Evolutionary conservation across 2,329 filamentous ascomycete species (phyloP), one percentile per base, ranked within the genome.

Genomic region (Hypomyces perniciosus): DNA sequence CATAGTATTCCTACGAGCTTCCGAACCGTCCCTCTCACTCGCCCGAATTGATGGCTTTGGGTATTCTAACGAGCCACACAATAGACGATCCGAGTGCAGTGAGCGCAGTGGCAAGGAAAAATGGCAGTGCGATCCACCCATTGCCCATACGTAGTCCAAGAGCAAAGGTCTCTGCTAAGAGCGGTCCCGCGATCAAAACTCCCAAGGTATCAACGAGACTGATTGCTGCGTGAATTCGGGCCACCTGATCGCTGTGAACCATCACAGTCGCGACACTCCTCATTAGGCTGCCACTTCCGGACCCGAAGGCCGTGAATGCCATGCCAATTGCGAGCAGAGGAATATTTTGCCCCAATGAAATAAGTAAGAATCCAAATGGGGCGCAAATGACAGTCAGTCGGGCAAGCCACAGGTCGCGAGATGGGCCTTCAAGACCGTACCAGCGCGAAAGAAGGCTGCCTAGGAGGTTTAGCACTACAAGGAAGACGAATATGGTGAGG

Each of bases 371-470:
- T 20, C 46, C 46, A 13, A 43, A 6, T 4, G 46, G 46, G 12
- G n/a, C 13, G 30, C 13, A 26, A 12, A 40, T 12, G n/a, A 48
- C 38, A 4, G 46, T 48, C 4, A 48, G 29, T n/a, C 38, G n/a
- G 10, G 46, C 38, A 10, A 48, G 46, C 46, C 46, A 48, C 4
- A 48, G 46, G 30, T 48, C 46, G 29, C 46, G 46, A 41, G 46
- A n/a, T 26, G 27, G 46, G 13, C 28, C 40, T 30, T 41, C 37
- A 37, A 48, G 30, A 3, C 29, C 29, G 8, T 13, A 35, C 34
- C 33, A 33, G 4, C 30, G 12, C 12, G 26, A 12, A 3, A 48
- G n/a, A 12, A 39, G 20, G 7, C 27, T 31, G 4, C 46, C 46
- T 10, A 48, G 6, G 6, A 42, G 5, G 28, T 26, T 26, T 10